Base-by-base conservation (phyloP, 2,329 filamentous ascomycete species). In the Trichophyton equinum region DNA sequence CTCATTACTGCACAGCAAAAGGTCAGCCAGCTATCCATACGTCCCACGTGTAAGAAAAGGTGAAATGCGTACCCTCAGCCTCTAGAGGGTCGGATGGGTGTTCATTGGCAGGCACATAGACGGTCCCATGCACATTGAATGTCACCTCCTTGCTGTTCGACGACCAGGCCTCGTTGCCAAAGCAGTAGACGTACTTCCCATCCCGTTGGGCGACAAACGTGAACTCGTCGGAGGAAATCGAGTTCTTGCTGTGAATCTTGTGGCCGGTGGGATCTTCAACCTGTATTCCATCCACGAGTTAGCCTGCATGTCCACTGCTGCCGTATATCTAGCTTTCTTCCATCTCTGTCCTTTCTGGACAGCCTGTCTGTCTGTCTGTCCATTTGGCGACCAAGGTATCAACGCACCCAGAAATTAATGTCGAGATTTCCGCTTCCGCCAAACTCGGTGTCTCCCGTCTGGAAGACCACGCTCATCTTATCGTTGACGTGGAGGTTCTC, bases 101-200 rank as follows among this genome's bases (percentile, higher is more conserved):
- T 69, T 97, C 92, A 63, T 83, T 80, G 75, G 97, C 94, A 61
- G 89, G 88, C 58, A 99, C 91, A 76, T 97, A 99, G 72, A 99
- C 92, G 66, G 99, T 90, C 68, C 94, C 94, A 77, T 99, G 94
- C 59, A 99, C 94, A 75, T 99, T 99, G 84, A 99, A 99, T 61
- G 90, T 95, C 60, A 99, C 92, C 76, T 99, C 94, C 78, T 99
- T 99, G 73, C 85, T 95, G 75, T 90, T 90, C 62, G 91, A 91
- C 62, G 89, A 89, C 91, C 92, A 99, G 75, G 94, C 87, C 80
- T 97, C 92, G 77, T 99, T 99, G 77, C 94, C 95, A 79, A 99
- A 99, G 84, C 94, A 99, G 84, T 99, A 99, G 62, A 83, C 80
- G 79, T 88, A 96, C 77, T 88, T 91, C 66, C 94, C 94, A 74